phyloP scores from a whole-genome alignment of 2,329 filamentous ascomycete species.

The Ascomycota sp. region DNA sequence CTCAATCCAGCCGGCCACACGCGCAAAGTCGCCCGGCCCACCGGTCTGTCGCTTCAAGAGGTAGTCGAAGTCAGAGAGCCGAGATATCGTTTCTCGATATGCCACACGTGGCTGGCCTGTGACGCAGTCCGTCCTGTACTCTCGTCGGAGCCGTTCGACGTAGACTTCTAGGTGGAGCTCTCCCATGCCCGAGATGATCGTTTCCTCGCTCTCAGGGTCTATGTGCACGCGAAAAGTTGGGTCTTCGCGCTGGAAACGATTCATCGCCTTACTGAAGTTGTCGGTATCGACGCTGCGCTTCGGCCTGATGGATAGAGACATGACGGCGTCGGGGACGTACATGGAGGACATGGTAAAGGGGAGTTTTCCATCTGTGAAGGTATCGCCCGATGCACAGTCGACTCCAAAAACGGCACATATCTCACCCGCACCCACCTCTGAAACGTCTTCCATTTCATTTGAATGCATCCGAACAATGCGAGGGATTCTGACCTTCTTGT shows the following conservation, averaged over 20 bases:
- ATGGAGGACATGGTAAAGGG: constrained; percentile 95
- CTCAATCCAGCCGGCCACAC: constrained; percentile 81
- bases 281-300: constrained; percentile 81
- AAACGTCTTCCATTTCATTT: constrained; percentile 96
- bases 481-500: constrained; percentile 92
- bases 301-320: constrained; percentile 91
- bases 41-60: constrained; percentile 88
- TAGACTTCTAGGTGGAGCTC: constrained; percentile 95
- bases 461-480: constrained; percentile 99
- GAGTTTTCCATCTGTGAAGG: constrained; percentile 83
- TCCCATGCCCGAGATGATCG: constrained; percentile 96
- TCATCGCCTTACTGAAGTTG: constrained; percentile 97
- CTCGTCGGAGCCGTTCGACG: constrained; percentile 84
- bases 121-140: constrained; percentile 89
- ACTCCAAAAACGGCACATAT: constrained; percentile 98
- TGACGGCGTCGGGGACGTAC: constrained; percentile 95
- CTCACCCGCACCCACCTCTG: constrained; percentile 82
- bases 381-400: constrained; percentile 93
- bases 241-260: constrained; percentile 94
- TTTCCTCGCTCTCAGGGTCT: constrained; percentile 82
- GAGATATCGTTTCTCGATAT: constrained; percentile 82
- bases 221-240: constrained; percentile 92
- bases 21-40: constrained; percentile 86
- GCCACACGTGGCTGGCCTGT: constrained; percentile 95
- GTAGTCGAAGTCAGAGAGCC: constrained; percentile 71